Conservation (phyloP, 2,329 filamentous ascomycete species). For the Sclerotinia glacialis region DNA sequence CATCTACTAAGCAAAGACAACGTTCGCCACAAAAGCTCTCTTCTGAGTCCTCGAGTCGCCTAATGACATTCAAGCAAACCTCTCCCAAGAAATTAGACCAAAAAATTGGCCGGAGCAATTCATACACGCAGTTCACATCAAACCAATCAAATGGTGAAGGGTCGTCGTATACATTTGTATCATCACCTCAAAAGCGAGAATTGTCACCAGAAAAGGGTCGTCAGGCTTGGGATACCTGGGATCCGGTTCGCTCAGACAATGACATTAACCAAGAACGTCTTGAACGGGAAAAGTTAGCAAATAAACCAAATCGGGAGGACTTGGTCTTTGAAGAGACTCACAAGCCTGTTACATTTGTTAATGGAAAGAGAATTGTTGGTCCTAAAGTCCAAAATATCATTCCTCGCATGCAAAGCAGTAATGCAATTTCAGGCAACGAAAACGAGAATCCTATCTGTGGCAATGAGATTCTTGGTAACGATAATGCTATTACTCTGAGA, state of each 20-base stretch:
- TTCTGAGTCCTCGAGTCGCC: not conserved
- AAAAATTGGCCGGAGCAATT: not conserved
- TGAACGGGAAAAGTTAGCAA: not conserved
- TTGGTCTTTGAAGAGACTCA: slow-evolving; percentile 3
- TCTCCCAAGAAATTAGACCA: not conserved
- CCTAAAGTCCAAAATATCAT: not conserved
- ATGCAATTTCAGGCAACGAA: not conserved
- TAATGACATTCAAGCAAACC: not conserved
- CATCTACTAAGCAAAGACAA: not conserved
- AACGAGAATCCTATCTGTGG: not conserved
- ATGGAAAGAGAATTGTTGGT: slow-evolving; percentile 6
- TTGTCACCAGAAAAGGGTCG: not conserved
- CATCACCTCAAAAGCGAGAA: not conserved
- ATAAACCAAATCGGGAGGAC: not conserved
- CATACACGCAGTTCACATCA: not conserved
- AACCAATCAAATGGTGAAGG: not conserved
- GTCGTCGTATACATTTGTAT: not conserved
- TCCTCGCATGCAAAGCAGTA: not conserved
- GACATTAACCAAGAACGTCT: not conserved
- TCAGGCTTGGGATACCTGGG: not conserved
- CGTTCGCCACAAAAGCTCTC: not conserved
- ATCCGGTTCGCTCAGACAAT: not conserved
- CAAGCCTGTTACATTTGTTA: not conserved
- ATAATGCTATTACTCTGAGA: not conserved
- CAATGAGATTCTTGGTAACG: not conserved